Evolutionary conservation across 2,329 filamentous ascomycete genomes (phyloP), one percentile per base, ranked within the genome.

Genomic region (Helminthosporium solani): DNA sequence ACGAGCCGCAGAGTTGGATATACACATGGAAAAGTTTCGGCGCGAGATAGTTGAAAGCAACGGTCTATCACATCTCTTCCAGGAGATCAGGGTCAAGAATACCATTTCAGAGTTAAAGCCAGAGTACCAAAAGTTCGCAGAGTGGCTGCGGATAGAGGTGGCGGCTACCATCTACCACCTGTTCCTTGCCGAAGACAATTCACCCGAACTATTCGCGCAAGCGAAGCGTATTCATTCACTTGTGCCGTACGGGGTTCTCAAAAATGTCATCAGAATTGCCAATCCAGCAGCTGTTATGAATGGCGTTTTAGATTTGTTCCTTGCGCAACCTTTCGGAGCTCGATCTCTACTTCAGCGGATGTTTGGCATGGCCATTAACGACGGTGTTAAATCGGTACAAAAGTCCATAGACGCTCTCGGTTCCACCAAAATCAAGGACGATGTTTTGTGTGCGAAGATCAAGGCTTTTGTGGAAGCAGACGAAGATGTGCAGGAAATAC

Each of bases 261-360:
- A 99, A 75, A 96, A 97, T 65, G 90, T 96, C 37, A 97, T 99
- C 62, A 85, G 92, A 46, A 90, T 97, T 57, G 90, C 94, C 18
- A 99, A 99, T 60, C 94, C 94, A 2, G 92, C 92, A 1, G 90
- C 90, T 5, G 94, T 99, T 54, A 97, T 99, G 92, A 88, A 87
- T n/a, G 87, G 87, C 16, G 85, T 97, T 35, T 79, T 99, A 18
- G 94, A 99, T 67, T 81, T 99, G 36, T 99, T 99, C 75, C 79
- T 97, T 48, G 92, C 94, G 7, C 94, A 97, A 60, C 94, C 94
- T 0, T 95, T 97, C 51, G 92, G 92, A 16, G 81, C 91, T 1
- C 83, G 90, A 42, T 96, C 91, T 9, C 76, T 99, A 9, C 82
- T 99, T 72, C 94, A 99, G 71, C 83, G 92, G 18, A 96, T 99